These are phyloP conservation scores for Fusarium camptoceras DNA, from an alignment of 2,329 filamentous ascomycete species.

Conservation along the genomic window DNA sequence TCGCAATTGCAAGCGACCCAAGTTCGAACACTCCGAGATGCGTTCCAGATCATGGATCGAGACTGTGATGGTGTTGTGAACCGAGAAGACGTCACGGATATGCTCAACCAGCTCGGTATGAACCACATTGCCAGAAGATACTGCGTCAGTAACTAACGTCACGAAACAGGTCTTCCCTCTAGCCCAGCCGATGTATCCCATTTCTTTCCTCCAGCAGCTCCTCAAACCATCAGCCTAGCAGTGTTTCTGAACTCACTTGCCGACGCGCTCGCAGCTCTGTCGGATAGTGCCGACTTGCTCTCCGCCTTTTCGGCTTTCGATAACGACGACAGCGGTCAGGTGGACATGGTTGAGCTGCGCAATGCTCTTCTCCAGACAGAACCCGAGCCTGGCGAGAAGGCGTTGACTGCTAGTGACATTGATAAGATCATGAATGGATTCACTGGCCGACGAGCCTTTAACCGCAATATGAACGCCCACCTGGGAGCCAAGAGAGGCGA, in stretches of 20 bases:
- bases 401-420: slow-evolving; percentile 78
- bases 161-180: slow-evolving; percentile 75
- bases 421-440: slow-evolving; percentile 91
- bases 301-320: slow-evolving; percentile 96
- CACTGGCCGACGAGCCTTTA: slow-evolving; percentile 84
- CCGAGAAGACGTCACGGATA: slow-evolving; percentile 85
- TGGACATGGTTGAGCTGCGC: slow-evolving; percentile 84
- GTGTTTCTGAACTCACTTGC: slow-evolving; percentile 88
- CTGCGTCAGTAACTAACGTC: slow-evolving; percentile 10
- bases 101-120: slow-evolving; percentile 84
- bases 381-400: slow-evolving; percentile 76
- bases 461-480: slow-evolving; percentile 67
- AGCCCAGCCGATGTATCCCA: slow-evolving; percentile 75
- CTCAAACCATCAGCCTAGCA: slow-evolving; percentile 83
- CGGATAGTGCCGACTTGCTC: slow-evolving; percentile 81
- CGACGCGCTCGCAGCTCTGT: slow-evolving; percentile 77
- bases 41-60: slow-evolving; percentile 91
- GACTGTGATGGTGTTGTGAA: slow-evolving; percentile 87
- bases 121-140: background rate
- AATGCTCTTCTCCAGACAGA: slow-evolving; percentile 86
- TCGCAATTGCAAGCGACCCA: slow-evolving; percentile 84
- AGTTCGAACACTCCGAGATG: slow-evolving; percentile 88
- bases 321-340: slow-evolving; percentile 92
- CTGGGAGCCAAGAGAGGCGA: slow-evolving; percentile 76
- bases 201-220: slow-evolving; percentile 82